Conservation (phyloP, 106 monocot species). For the Dendrobium officinale region DNA sequence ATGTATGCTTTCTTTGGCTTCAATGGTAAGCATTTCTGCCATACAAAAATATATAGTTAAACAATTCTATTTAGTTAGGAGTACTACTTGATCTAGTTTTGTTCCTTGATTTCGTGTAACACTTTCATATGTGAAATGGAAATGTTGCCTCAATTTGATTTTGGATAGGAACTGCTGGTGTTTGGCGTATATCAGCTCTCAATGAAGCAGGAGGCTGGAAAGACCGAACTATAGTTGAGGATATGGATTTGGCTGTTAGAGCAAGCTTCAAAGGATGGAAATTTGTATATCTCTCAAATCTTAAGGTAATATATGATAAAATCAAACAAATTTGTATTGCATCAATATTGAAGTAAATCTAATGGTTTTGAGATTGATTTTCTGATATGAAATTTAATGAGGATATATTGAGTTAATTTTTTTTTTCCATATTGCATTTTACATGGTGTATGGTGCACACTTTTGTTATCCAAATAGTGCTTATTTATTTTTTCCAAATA, state of each 20-base stretch:
- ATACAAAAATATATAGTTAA: not conserved
- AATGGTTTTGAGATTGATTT: no score
- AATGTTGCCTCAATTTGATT: not conserved
- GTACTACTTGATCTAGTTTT: not conserved
- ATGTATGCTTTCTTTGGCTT: slow-evolving; percentile 34
- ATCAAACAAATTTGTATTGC: no score
- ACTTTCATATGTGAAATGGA: not conserved
- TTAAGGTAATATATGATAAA: slow-evolving; percentile 14
- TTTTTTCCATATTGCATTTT: not conserved
- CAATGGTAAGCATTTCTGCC: slow-evolving; percentile 19
- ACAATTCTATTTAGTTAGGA: not conserved
- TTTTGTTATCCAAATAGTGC: not conserved
- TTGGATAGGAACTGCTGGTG: slow-evolving; percentile 29
- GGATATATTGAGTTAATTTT: no score
- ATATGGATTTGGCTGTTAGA: slow-evolving; percentile 28
- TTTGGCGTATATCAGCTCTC: slow-evolving; percentile 32
- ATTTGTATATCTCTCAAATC: slow-evolving; percentile 27
- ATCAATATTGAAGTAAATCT: no score
- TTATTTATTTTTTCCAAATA: not conserved
- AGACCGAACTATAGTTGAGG: slow-evolving; percentile 22
- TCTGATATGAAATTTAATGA: no score
- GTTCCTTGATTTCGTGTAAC: not conserved
- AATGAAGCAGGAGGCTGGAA: slow-evolving; percentile 47
- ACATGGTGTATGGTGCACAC: not conserved
- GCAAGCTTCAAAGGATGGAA: slow-evolving; percentile 37